These are phyloP conservation scores for Naganishia vaughanmartiniae DNA, from an alignment of 768 basidiomycete species.

Conservation along the genomic window DNA sequence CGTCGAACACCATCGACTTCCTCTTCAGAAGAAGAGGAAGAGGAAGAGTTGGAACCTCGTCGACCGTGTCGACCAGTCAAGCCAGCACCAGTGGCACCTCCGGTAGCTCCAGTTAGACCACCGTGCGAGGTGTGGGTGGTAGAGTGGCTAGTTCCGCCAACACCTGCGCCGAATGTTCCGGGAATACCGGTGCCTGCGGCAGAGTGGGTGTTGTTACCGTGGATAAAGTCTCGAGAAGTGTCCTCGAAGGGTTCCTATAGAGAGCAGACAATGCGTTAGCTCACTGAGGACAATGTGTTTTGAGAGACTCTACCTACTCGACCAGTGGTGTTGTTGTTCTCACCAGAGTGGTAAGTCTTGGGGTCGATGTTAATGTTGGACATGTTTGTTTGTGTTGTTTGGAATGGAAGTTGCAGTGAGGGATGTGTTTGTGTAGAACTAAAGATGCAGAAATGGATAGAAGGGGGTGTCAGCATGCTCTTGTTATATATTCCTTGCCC, in stretches of 20 bases:
- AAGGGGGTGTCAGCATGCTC: not conserved
- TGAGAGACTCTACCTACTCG: not conserved
- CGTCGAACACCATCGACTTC: slow-evolving; percentile 17
- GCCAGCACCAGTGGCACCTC: slow-evolving; percentile 4
- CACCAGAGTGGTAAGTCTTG: slow-evolving; percentile 23
- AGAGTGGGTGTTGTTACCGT: not conserved
- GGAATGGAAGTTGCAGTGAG: not conserved
- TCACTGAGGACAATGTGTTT: not conserved
- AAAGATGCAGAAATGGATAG: not conserved
- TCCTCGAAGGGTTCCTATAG: slow-evolving; percentile 32
- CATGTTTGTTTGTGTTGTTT: slow-evolving; percentile 22
- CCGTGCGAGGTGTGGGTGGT: not conserved
- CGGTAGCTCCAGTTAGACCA: slow-evolving; percentile 2
- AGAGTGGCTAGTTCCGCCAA: not conserved
- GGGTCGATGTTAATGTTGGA: slow-evolving; percentile 2
- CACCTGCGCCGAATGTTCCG: slow-evolving; percentile 18
- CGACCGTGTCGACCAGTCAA: slow-evolving; percentile 19
- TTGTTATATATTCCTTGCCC: not conserved
- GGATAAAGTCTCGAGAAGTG: slow-evolving; percentile 25
- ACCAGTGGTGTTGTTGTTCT: slow-evolving; percentile 25
- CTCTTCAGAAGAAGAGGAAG: slow-evolving; percentile 14
- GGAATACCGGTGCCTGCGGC: slow-evolving; percentile 7
- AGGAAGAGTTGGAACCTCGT: slow-evolving; percentile 14
- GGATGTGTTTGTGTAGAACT: not conserved
- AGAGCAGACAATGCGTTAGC: not conserved